Base-by-base conservation (phyloP, 2,329 filamentous ascomycete genomes). In the Ophiostoma populinum region DNA sequence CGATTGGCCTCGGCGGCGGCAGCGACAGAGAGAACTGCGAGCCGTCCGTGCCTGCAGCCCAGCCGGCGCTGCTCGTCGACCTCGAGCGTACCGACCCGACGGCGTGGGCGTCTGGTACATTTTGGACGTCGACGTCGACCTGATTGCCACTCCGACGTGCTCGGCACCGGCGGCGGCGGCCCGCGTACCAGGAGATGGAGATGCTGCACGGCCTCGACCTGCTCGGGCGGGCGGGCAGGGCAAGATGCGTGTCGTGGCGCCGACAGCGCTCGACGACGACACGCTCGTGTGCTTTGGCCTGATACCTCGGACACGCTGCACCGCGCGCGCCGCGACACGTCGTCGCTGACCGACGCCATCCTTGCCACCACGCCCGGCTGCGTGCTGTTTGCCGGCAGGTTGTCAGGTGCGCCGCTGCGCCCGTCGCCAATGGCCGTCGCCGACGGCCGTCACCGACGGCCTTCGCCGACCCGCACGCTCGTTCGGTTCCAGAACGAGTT, bases 401-500 rank as follows among this genome's bases (percentile, higher is more conserved):
- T 13, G 11, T 30, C 28, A 30, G 28, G 28, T 30, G 11, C 8
- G 28, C 12, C 28, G 28, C 11, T 13, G 28, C 28, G 28, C 28
- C 28, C 11, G 28, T 30, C 3, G 19, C 28, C 9, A 18, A 30
- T n/a, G n/a, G n/a, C n/a, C n/a, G n/a, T n/a, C n/a, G n/a, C n/a
- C 18, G 28, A 29, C 26, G 26, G 24, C 6, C 6, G 7, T 11
- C 2, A 25, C 24, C n/a, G n/a, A 25, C 11, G 17, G 17, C 28
- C 7, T 19, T 18, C 6, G 28, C n/a, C 11, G 28, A 11, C 17
- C 28, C 16, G 28, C 28, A 30, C 17, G 28, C 28, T 30, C 28
- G 20, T 30, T 18, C 28, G 17, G 11, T 30, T 30, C 28, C 28
- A 30, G 28, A 30, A 30, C 28, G 28, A 30, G 18, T 30, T 18